Percentiles rank a stretch among this genome's conserved stretches.
Conservation (phyloP, 2,329 filamentous ascomycete species). For the Trichoderma sp. region DNA sequence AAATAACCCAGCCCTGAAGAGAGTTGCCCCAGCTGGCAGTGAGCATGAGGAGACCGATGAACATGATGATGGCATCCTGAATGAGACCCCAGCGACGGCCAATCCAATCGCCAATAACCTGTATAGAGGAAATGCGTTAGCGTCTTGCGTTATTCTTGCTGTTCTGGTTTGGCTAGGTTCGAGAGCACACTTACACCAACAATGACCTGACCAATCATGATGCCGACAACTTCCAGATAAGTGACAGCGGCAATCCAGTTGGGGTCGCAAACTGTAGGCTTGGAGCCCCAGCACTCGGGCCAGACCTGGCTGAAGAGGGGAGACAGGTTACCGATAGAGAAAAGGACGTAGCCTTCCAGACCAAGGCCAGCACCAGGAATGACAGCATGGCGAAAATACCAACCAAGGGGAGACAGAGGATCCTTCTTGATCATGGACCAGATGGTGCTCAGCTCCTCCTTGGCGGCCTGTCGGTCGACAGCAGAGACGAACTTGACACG, state of each 20-base stretch:
- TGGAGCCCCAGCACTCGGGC: slow-evolving; percentile 67
- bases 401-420: slow-evolving; percentile 76
- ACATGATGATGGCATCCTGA: slow-evolving; percentile 92
- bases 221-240: slow-evolving; percentile 90
- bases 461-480: slow-evolving; percentile 68
- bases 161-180: background rate
- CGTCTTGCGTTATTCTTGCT: background rate
- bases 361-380: slow-evolving; percentile 89
- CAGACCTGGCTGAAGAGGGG: slow-evolving; percentile 76
- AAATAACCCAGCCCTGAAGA: slow-evolving; percentile 93
- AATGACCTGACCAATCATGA: slow-evolving; percentile 87
- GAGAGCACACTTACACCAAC: slow-evolving; percentile 64
- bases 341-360: slow-evolving; percentile 92
- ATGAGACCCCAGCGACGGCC: slow-evolving; percentile 94
- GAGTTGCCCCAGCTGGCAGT: slow-evolving; percentile 85
- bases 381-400: slow-evolving; percentile 87
- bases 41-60: slow-evolving; percentile 85
- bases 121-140: slow-evolving; percentile 14
- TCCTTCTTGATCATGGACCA: slow-evolving; percentile 82
- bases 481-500: slow-evolving; percentile 71
- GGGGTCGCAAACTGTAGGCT: slow-evolving; percentile 60
- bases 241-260: slow-evolving; percentile 83
- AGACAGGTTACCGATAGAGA: slow-evolving; percentile 91
- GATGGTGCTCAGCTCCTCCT: slow-evolving; percentile 62
- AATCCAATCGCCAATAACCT: slow-evolving; percentile 66